Evolutionary conservation across 2,329 filamentous ascomycete genomes (phyloP), one percentile per base, ranked within the genome.

Genomic region (Claviceps africana): DNA sequence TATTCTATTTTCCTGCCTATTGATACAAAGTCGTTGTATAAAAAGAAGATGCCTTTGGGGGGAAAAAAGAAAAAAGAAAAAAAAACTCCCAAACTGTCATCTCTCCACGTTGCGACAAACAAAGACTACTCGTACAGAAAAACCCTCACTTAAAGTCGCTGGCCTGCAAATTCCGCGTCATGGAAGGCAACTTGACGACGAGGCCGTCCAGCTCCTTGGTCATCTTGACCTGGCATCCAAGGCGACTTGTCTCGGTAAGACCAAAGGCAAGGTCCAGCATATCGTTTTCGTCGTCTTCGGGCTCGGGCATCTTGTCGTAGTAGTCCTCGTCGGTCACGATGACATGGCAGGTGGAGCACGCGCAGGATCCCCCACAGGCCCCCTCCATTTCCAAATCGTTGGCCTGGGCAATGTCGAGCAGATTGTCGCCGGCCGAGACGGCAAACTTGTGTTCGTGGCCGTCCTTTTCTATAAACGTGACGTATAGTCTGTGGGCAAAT

Each of bases 351-450:
- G 89, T 95, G 53, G 86, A 93, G 72, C 89, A 95, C 51, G 89
- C 89, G 69, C 89, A 95, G 35, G 87, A 93, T 22, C 89, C 93
- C 59, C 93, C 93, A 64, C 93, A 98, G 13, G 93, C 93, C 56
- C 93, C 90, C 74, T 98, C 93, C 91, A 98, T 97, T 68, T 98
- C 93, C 43, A 98, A 74, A 64, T 97, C 91, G 68, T 97, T 81
- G 46, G 86, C 88, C 67, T 96, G 91, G 22, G 91, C 93, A 63
- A 98, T 91, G 63, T 97, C 91, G 51, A 98, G 77, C 51, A 98
- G 74, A 67, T 98, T 98, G 69, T 95, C 89, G 48, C 93, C 93
- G 60, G 86, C 82, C 15, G 81, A 75, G 9, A 96, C 91, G 54
- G 85, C 82, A 61, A 96, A 81, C 55, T 84, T 87, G 66, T 87